A percentile compares a stretch with the other conserved stretches of the same genome.
Conservation (phyloP, 805 yeast genomes). For the Candida insectalens region DNA sequence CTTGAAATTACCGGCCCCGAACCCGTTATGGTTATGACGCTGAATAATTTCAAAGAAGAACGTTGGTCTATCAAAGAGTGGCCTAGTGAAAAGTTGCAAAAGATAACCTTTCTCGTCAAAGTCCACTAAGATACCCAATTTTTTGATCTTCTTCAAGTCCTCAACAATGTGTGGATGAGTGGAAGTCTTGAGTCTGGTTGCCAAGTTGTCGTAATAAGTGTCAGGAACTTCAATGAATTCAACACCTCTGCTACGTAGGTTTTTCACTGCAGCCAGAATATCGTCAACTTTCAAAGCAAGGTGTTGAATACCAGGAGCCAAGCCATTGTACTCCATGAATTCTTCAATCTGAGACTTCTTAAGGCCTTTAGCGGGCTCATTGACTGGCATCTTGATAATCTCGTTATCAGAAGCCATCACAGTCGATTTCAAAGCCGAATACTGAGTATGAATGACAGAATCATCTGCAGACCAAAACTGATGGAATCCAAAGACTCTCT, state of each 20-base stretch:
- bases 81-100: conserved; percentile 71
- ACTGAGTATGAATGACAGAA: conserved; percentile 57
- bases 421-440: conserved; percentile 58
- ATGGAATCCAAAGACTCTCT: conserved; percentile 59
- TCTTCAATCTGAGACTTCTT: conserved; percentile 76
- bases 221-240: conserved; percentile 57
- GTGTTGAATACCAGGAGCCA: conserved; percentile 87
- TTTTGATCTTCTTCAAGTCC: conserved; percentile 36
- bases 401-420: conserved; percentile 70
- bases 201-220: conserved; percentile 45
- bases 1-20: conserved; percentile 84
- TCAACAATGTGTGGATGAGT: conserved; percentile 41
- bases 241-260: conserved; percentile 52
- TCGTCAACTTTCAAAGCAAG: conserved; percentile 59
- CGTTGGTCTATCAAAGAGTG: conserved; percentile 71
- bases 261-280: conserved; percentile 46
- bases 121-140: conserved; percentile 60
- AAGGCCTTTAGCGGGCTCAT: conserved; percentile 69
- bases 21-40: conserved; percentile 71
- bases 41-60: conserved; percentile 76
- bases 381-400: conserved; percentile 67
- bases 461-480: conserved; percentile 84
- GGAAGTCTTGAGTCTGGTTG: conserved; percentile 28
- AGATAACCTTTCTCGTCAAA: conserved; percentile 72
- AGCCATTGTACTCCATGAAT: conserved; percentile 57